Percentiles rank a stretch among this genome's conserved stretches.
phyloP scores from a whole-genome alignment of 2,329 filamentous ascomycete genomes.

The Colletotrichum sp. region DNA sequence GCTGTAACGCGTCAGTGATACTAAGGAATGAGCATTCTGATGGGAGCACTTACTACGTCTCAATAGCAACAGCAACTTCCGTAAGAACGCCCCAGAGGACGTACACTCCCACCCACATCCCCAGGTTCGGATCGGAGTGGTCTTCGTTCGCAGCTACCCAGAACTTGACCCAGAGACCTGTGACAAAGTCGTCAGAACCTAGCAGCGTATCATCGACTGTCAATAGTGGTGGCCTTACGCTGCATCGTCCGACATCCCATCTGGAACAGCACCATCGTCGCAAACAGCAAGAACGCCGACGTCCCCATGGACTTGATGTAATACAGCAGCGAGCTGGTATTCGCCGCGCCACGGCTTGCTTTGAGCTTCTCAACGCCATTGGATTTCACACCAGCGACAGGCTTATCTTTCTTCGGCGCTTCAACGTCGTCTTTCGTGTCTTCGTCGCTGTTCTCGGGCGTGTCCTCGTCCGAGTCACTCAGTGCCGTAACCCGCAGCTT shows the following conservation, averaged over 20 bases:
- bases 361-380: background rate
- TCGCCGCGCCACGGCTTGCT: background rate
- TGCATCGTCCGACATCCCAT: slow-evolving; percentile 4
- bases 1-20: fast-evolving
- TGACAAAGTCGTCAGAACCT: fast-evolving
- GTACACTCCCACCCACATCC: slow-evolving; percentile 5
- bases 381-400: fast-evolving
- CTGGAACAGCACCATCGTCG: background rate
- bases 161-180: slow-evolving; percentile 8
- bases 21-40: fast-evolving
- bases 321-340: background rate
- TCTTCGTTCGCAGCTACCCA: slow-evolving; percentile 6
- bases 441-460: background rate
- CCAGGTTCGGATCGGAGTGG: background rate
- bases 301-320: slow-evolving; percentile 5
- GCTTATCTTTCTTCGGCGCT: background rate
- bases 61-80: background rate
- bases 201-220: background rate
- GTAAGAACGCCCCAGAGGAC: slow-evolving; percentile 4
- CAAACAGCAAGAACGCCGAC: background rate
- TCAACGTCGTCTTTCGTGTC: background rate
- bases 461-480: background rate
- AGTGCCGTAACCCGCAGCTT: background rate
- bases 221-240: background rate
- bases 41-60: background rate